Base-by-base conservation (phyloP, 352 stramenopile genomes). In the Globisporangium yorkense region DNA sequence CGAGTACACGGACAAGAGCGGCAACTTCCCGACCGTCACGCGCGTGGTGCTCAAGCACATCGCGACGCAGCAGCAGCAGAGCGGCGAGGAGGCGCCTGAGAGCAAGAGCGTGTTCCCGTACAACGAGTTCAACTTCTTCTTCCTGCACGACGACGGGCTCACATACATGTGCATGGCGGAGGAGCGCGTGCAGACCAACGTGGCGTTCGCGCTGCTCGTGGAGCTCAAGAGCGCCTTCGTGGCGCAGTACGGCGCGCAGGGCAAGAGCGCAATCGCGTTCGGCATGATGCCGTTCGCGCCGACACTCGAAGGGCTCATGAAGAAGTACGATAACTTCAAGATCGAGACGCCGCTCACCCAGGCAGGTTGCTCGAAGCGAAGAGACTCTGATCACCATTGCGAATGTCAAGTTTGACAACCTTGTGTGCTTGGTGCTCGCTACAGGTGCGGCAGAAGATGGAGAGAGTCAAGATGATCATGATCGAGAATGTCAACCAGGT, bases 381-480 rank as follows among this genome's bases (percentile, higher is more conserved):
- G 15, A 16, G 20, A 43, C 21, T 24, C 2, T 46, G 7, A 31
- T n/a, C 35, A 33, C 8, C 10, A 47, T 27, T 56, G 54, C 2
- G 33, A 24, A 20, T 13, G 8, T 21, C 4, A 27, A 15, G 6
- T 9, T 10, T 56, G 15, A 21, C 20, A 20, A 2, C 7, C 18
- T 39, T 9, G 15, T 31, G 35, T 40, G 50, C 29, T 18, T 29
- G 29, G 27, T 40, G 33, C 6, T 10, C 43, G 27, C 20, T 29
- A 7, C 39, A 74, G 33, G 86, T 98, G 27, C 92, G 97, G 46
- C 87, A 91, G 66, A 97, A 99, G 78, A 97, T 99, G 79, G 97
- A 99, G 63, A 88, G 97, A 53, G 91, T 99, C 45, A 99, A 99
- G 67, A 96, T 93, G 66, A 85, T 98, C 51, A 99, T 99, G 93